These are phyloP conservation scores for Acer yangbiense DNA, from an alignment of 345 rosid species.

Conservation along the genomic window DNA sequence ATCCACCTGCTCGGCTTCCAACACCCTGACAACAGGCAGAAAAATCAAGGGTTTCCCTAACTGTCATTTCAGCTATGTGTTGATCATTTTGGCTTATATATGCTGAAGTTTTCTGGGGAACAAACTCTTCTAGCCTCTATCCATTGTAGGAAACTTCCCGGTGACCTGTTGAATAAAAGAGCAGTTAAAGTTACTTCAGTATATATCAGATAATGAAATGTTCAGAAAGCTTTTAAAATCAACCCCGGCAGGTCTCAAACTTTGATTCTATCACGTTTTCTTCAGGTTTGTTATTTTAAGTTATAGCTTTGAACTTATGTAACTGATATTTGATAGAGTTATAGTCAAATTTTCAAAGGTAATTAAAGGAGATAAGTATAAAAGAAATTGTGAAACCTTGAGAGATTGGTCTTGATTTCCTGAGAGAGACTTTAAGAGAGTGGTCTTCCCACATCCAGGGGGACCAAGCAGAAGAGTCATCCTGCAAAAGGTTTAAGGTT, in stretches of 20 bases:
- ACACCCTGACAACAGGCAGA: slow-evolving; percentile 60
- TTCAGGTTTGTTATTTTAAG: no score
- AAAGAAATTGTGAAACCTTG: slow-evolving; percentile 35
- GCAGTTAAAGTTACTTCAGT: neutral
- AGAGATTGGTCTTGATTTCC: slow-evolving; percentile 57
- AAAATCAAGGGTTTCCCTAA: slow-evolving; percentile 67
- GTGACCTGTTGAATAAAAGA: slow-evolving; percentile 32
- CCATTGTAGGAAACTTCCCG: slow-evolving; percentile 60
- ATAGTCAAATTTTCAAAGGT: no score
- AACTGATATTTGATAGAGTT: no score
- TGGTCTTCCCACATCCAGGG: slow-evolving; percentile 82
- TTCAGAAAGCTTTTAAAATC: no score
- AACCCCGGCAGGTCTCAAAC: no score
- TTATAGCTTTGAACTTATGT: no score
- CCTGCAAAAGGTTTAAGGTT: slow-evolving; percentile 32
- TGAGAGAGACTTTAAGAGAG: slow-evolving; percentile 64
- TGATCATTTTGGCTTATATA: slow-evolving; percentile 66
- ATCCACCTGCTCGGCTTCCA: slow-evolving; percentile 52
- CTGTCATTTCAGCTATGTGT: slow-evolving; percentile 66
- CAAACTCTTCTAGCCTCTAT: slow-evolving; percentile 50
- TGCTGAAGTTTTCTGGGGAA: slow-evolving; percentile 63
- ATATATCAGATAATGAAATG: no score
- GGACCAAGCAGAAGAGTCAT: slow-evolving; percentile 79
- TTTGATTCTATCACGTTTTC: no score
- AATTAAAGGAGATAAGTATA: no score